Base-by-base conservation (phyloP, 2,329 filamentous ascomycete species). In the Arthroderma uncinatum region DNA sequence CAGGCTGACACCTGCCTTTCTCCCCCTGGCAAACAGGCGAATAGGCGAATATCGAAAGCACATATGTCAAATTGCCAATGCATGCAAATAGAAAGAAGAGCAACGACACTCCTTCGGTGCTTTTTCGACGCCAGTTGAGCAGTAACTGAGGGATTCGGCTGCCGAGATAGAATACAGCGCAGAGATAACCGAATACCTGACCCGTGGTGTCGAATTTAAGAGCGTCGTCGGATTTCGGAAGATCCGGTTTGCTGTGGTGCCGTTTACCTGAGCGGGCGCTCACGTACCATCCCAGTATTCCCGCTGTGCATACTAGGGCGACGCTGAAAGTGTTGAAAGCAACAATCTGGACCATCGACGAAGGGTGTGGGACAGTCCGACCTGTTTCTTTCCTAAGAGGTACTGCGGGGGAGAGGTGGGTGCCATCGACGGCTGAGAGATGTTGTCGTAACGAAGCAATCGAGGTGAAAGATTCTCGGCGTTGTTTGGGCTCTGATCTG, bases 11-110 rank as follows among this genome's bases (percentile, higher is more conserved):
- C 12, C 70, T 66, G 23, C 60, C 64, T 10, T 42, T 19, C 19
- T 53, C 66, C 58, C 62, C 73, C 64, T 25, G 58, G 63, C 89
- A 95, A 30, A 80, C 75, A 0, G 91, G 89, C 59, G 91, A 88
- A 67, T 90, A 97, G 0, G 90, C 91, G 62, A 97, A 79, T 64
- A 98, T 97, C 37, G 86, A 91, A 37, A 95, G 76, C 16, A 96
- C 91, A 66, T 94, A 97, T 0, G 91, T 96, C 62, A 95, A 71
- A 70, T 98, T 98, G 1, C 93, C 93, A 4, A 97, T 82, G 68
- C 92, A 97, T 3, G 93, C 93, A 69, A 98, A 97, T 21, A 97
- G 77, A 75, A 97, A 97, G 74, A 97, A 98, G 9, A 97, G 79
- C 74, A 96, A 84, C 62, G 87, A 92, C 19, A 98, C 85, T 2